Evolutionary conservation across 2,329 filamentous ascomycete genomes (phyloP).

Genomic region (Cadophora sp.): DNA sequence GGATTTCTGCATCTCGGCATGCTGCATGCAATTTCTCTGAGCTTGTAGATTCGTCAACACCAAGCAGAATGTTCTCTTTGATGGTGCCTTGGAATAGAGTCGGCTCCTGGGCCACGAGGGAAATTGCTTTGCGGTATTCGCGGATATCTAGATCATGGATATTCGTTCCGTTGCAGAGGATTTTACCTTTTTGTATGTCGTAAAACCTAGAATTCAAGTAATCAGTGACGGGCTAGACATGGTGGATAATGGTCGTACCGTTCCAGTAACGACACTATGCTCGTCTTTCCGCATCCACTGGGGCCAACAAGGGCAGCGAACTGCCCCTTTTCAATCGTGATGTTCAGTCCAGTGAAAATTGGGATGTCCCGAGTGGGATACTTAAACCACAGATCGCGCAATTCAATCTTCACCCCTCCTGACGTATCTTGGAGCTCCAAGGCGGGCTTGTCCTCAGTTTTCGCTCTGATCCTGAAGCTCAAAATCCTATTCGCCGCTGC

Average conservation of each 20-base stretch:
- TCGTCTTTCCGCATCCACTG: conserved; percentile 73
- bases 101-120: conserved; percentile 77
- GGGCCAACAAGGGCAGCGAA: conserved; percentile 75
- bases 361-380: conserved; percentile 64
- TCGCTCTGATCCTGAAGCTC: conserved; percentile 40
- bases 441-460: conserved; percentile 18
- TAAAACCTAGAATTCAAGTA: conserved; percentile 64
- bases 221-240: not conserved
- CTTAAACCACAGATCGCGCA: conserved; percentile 63
- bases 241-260: conserved; percentile 43
- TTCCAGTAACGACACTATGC: conserved; percentile 69
- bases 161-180: conserved; percentile 68
- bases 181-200: conserved; percentile 66
- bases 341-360: conserved; percentile 65
- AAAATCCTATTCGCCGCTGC: conserved; percentile 67
- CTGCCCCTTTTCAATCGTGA: conserved; percentile 68
- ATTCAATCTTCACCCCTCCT: conserved; percentile 60
- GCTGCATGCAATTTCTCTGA: conserved; percentile 54
- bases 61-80: conserved; percentile 73
- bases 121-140: conserved; percentile 68
- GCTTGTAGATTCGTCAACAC: conserved; percentile 53
- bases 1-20: conserved; percentile 58
- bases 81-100: conserved; percentile 68
- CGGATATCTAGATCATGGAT: conserved; percentile 65
- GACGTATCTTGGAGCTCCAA: conserved; percentile 42